Evolutionary conservation across 305 asterid species (phyloP), one percentile per base, ranked within the genome.

Genomic region (Fraxinus baroniana): DNA sequence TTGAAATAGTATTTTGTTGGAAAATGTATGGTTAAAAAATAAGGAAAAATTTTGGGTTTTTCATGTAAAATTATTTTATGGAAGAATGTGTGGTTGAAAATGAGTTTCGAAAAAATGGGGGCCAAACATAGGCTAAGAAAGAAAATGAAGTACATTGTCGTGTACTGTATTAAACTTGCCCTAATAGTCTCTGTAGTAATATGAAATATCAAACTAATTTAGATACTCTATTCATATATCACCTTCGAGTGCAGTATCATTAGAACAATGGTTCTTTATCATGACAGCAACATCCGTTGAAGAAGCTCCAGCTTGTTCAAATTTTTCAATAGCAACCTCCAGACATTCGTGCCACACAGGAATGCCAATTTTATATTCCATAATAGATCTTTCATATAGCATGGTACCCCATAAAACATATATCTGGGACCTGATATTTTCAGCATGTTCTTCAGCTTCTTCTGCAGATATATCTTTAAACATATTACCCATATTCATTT

Each of bases 281-380:
- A 95, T 94, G 68, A 94, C 97, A 36, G 93, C 92, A 81, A 95
- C 88, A 91, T 95, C 98, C n/a, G 97, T 94, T 6, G 86, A 85
- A 81, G 98, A 91, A 87, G 94, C 98, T 66, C 99, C 99, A 20
- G 98, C 98, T 26, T 91, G 90, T 85, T 92, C 97, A 70, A 95
- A 92, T 85, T 94, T 95, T 86, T 95, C 99, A 46, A 93, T 86
- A 76, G 98, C 88, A 79, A 92, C 91, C 84, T 92, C 99, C 81
- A 95, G 85, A 82, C 95, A 90, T 83, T 95, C 98, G n/a, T 93
- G 90, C 98, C 98, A 95, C 70, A 87, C 89, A 2, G 98, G 98
- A 89, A 95, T 90, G 33, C 90, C 91, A 3, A 95, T 85, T 88
- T 95, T 95, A 86, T 88, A 92, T 85, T 95, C 98, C 97, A 95